A percentile compares a stretch with the other conserved stretches of the same genome.
phyloP scores from a whole-genome alignment of 805 yeast species.

The Cyberlindnera euphorbiiphila region DNA sequence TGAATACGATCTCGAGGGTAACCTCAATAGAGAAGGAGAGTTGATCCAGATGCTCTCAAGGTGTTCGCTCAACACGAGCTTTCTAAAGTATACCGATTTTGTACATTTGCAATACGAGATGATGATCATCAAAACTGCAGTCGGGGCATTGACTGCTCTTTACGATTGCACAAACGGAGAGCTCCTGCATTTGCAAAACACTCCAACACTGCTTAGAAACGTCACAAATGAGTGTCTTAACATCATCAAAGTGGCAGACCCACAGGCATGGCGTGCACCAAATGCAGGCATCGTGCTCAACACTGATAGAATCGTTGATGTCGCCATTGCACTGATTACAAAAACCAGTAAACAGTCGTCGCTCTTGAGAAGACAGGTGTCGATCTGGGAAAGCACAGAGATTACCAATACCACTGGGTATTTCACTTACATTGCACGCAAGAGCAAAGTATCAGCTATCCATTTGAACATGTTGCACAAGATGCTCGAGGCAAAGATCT shows the following conservation, averaged over 20 bases:
- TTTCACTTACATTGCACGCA: slow-evolving; percentile 17
- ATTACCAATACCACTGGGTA: slow-evolving; percentile 21
- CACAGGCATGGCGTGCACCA: slow-evolving; percentile 16
- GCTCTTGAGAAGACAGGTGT: slow-evolving; percentile 13
- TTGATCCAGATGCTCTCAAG: slow-evolving; percentile 24
- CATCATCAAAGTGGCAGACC: slow-evolving; percentile 33
- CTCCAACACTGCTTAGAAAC: slow-evolving; percentile 33
- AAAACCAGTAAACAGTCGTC: slow-evolving; percentile 13
- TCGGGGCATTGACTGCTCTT: slow-evolving; percentile 66
- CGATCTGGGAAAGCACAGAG: slow-evolving; percentile 13
- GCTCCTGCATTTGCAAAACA: slow-evolving; percentile 38
- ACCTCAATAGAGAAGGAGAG: slow-evolving; percentile 21
- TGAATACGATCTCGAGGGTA: slow-evolving; percentile 24
- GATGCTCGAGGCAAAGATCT: slow-evolving; percentile 19
- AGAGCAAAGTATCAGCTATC: slow-evolving; percentile 12
- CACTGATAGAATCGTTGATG: slow-evolving; percentile 31
- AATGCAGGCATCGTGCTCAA: slow-evolving; percentile 26
- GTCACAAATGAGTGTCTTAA: slow-evolving; percentile 48
- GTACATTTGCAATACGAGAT: slow-evolving; percentile 58
- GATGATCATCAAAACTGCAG: slow-evolving; percentile 61
- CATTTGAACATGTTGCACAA: slow-evolving; percentile 16
- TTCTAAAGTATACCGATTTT: slow-evolving; percentile 33
- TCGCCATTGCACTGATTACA: slow-evolving; percentile 31
- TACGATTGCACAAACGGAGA: slow-evolving; percentile 65
- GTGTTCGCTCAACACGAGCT: slow-evolving; percentile 29